phyloP scores from a whole-genome alignment of 768 basidiomycete species.

The Lactarius vividus region DNA sequence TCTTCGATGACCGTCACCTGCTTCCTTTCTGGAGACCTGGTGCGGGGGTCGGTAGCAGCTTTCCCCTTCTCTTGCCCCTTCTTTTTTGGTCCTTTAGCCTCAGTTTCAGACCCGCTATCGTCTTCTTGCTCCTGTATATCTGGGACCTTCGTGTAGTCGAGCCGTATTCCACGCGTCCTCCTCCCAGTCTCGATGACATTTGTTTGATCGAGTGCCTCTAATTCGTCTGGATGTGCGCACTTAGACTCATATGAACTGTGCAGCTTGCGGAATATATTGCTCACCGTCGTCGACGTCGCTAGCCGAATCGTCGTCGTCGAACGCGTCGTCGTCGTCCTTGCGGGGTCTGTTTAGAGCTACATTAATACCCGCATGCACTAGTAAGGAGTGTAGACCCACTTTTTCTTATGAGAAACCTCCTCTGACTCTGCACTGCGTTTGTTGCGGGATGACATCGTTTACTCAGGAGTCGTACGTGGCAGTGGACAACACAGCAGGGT shows the following conservation, averaged over 20 bases:
- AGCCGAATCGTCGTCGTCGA: slow-evolving; percentile 30
- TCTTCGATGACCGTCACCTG: slow-evolving; percentile 41
- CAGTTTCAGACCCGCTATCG: slow-evolving; percentile 50
- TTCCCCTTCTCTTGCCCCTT: slow-evolving; percentile 33
- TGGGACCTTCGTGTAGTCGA: slow-evolving; percentile 34
- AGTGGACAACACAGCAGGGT: neutral
- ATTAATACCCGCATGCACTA: slow-evolving; percentile 30
- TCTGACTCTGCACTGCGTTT: slow-evolving; percentile 24
- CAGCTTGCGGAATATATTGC: neutral
- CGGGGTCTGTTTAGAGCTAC: slow-evolving; percentile 7
- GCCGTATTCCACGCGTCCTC: slow-evolving; percentile 32
- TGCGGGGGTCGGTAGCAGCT: slow-evolving; percentile 1
- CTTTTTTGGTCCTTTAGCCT: slow-evolving; percentile 45
- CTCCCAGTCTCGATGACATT: slow-evolving; percentile 29
- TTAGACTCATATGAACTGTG: neutral
- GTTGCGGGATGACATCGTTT: slow-evolving; percentile 12
- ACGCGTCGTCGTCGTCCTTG: slow-evolving; percentile 33
- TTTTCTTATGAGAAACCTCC: slow-evolving; percentile 31
- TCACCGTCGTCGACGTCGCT: slow-evolving; percentile 33
- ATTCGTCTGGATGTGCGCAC: slow-evolving; percentile 27
- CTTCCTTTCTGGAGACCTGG: slow-evolving; percentile 32
- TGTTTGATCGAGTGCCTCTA: slow-evolving; percentile 29
- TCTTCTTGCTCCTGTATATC: slow-evolving; percentile 31
- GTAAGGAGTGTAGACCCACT: slow-evolving; percentile 29
- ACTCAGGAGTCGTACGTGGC: slow-evolving; percentile 8